Evolutionary conservation across 140 eudicot genomes (phyloP), one percentile per base, ranked within the genome.

Genomic region (Flaveria floridana): DNA sequence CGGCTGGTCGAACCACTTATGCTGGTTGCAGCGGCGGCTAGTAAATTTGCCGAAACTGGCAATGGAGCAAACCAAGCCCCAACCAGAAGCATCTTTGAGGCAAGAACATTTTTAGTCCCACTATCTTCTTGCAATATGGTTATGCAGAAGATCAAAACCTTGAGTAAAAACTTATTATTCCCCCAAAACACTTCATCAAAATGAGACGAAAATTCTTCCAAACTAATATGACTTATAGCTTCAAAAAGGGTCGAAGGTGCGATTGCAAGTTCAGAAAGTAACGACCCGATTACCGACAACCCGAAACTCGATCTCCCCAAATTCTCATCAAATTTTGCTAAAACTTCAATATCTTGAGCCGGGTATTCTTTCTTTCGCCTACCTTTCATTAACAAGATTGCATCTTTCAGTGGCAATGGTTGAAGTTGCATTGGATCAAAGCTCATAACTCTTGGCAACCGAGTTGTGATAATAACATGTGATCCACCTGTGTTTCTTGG

Each of bases 61-160:
- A 88, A 63, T 7, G 96, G 91, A 3, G 97, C 91, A 56, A 91
- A 83, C 97, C 97, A 91, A 16, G 91, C 88, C 65, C 96, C 97
- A 12, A 87, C 96, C 8, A 82, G 86, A 77, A 91, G 89, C 95
- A 89, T 89, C 68, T 87, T 87, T 6, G 85, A 77, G 65, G 96
- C 89, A 0, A 87, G 81, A 41, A 77, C 76, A 57, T 91, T 87
- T 47, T 82, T 68, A 2, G 69, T 81, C 55, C 81, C 87, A 0
- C 57, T 84, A 1, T 81, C 78, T 82, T 88, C 88, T 46, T 88
- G 84, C 84, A 91, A 78, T 25, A 89, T 69, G 25, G 88, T 82
- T 50, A 70, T 59, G 82, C 94, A 87, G 69, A 91, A 86, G 37
- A 81, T 74, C 55, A 91, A 74, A n/a, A 82, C 82, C 81, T 89